Evolutionary conservation across 495 filamentous ascomycete genomes (phyloP), one percentile per base, ranked within the genome.

Genomic region (Aspergillus leporis): DNA sequence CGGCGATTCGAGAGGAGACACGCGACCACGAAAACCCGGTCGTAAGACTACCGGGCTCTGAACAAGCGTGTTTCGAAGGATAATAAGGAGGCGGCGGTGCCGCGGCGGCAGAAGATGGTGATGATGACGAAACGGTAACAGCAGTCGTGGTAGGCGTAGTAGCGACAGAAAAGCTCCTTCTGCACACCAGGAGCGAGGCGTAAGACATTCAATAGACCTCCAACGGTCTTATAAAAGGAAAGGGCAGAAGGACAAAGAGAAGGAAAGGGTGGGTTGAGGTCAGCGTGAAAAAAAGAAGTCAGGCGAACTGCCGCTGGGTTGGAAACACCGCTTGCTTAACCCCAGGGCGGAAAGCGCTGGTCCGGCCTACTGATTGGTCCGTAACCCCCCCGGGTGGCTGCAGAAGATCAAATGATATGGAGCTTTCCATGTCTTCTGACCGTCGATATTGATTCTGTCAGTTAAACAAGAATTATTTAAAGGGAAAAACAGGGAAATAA

Each of bases 91-190:
- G 16, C 31, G 55, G 55, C 40, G 48, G 55, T 45, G 61, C 32
- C 43, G 61, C 51, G 40, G 60, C 41, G 55, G 55, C 38, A 43
- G 50, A 19, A 46, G 51, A 47, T 55, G 55, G 61, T 54, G 58
- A 55, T 41, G 56, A 34, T 56, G 53, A 46, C 34, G 56, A 23
- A 38, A 45, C 41, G 43, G 43, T 19, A 31, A 51, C n/a, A 57
- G 51, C 41, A 61, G 41, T 32, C 36, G 45, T 9, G 19, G 53
- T 13, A 36, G 56, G 3, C 51, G 62, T 62, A 51, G 55, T 58
- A 60, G 65, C 62, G 55, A 69, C 66, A 60, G 61, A 61, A 32
- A 68, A 56, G 65, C 67, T 65, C 69, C 66, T 72, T 74, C 65
- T 69, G 65, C 63, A 69, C 46, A 48, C 45, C 54, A 25, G 52